phyloP scores from a whole-genome alignment of 2,329 filamentous ascomycete genomes.

The Whalleya microplaca region DNA sequence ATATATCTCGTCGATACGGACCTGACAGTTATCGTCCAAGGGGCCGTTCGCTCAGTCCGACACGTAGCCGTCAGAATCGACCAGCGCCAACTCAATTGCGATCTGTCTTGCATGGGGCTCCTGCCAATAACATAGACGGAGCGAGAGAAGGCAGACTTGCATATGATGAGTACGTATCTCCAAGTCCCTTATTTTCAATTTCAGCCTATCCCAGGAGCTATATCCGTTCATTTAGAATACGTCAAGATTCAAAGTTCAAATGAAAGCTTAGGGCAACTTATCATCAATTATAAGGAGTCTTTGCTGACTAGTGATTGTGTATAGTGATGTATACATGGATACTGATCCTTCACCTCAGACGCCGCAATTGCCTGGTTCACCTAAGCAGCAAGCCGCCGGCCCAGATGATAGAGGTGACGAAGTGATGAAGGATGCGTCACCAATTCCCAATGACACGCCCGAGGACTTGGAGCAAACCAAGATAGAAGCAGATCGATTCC shows the following conservation, averaged over 20 bases:
- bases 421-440: neutral
- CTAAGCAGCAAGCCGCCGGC: neutral
- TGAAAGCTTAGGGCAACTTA: neutral
- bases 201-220: neutral
- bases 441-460: neutral
- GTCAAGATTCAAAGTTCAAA: no score
- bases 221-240: no score
- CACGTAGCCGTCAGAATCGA: neutral
- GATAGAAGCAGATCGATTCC: constrained; percentile 19
- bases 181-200: neutral
- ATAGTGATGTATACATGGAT: constrained; percentile 12
- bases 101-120: neutral
- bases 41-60: neutral
- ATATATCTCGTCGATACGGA: constrained; percentile 1
- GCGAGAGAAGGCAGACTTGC: constrained; percentile 29
- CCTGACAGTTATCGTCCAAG: neutral
- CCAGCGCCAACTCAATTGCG: constrained; percentile 1
- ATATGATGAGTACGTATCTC: constrained; percentile 23
- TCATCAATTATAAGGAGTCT: neutral
- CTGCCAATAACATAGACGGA: constrained; percentile 1
- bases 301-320: neutral
- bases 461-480: constrained; percentile 10
- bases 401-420: neutral
- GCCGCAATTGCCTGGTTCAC: neutral
- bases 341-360: neutral